Conservation (phyloP, 2,329 filamentous ascomycete genomes). For the Cordyceps javanica region DNA sequence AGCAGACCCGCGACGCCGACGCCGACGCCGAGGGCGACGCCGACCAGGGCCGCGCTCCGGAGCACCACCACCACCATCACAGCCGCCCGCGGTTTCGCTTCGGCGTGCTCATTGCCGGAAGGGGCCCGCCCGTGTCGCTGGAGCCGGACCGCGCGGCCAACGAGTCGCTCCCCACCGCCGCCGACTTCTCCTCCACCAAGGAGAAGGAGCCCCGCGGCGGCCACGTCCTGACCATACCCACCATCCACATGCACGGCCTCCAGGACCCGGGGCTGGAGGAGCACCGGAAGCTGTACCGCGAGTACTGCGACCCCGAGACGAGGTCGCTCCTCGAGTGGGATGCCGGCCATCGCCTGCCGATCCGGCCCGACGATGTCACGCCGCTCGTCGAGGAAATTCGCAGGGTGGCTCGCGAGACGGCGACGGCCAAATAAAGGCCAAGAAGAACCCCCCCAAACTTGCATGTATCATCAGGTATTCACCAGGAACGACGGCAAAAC, state of each 20-base stretch:
- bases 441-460: too few species aligned
- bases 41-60: too few species aligned
- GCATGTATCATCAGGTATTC: too few species aligned
- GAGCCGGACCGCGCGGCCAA: neutral
- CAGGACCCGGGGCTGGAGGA: slow-evolving; percentile 56
- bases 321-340: slow-evolving; percentile 64
- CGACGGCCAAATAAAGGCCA: neutral
- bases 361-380: slow-evolving; percentile 62
- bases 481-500: too few species aligned
- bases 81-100: slow-evolving; percentile 25
- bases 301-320: slow-evolving; percentile 53
- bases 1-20: slow-evolving; percentile 44
- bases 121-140: slow-evolving; percentile 26
- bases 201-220: slow-evolving; percentile 16
- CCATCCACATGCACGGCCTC: slow-evolving; percentile 39
- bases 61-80: too few species aligned
- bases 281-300: slow-evolving; percentile 40
- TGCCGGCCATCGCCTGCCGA: slow-evolving; percentile 63
- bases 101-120: slow-evolving; percentile 30
- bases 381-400: slow-evolving; percentile 21
- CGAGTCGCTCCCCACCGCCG: slow-evolving; percentile 15
- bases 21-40: neutral
- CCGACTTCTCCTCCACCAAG: slow-evolving; percentile 22
- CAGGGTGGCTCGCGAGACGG: neutral
- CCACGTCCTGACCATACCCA: slow-evolving; percentile 27